Evolutionary conservation across 2,329 filamentous ascomycete genomes (phyloP).

Genomic region (Fusarium virguliforme): DNA sequence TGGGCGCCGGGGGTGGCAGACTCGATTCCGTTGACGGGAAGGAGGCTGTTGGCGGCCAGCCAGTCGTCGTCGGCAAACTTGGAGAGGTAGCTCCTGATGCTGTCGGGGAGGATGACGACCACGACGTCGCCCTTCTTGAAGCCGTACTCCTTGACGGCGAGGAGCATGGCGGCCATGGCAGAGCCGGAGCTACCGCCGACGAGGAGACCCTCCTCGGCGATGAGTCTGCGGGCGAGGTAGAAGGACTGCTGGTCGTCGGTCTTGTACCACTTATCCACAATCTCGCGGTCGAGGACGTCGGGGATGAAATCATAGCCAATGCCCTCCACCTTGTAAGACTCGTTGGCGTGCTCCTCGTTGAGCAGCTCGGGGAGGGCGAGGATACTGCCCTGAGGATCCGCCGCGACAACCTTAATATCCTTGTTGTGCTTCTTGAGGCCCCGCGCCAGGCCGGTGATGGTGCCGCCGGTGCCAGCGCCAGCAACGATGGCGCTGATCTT

Average conservation of each 20-base stretch:
- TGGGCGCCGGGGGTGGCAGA: constrained; percentile 59
- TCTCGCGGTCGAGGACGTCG: constrained; percentile 85
- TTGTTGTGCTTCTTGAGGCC: constrained; percentile 89
- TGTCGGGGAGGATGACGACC: constrained; percentile 93
- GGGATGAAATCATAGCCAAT: constrained; percentile 99
- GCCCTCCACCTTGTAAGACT: constrained; percentile 95
- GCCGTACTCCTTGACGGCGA: constrained; percentile 82
- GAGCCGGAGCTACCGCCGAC: constrained; percentile 96
- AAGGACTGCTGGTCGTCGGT: constrained; percentile 95
- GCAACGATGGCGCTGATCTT: constrained; percentile 87
- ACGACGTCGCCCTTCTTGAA: constrained; percentile 88
- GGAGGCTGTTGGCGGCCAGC: constrained; percentile 95
- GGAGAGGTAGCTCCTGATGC: constrained; percentile 96
- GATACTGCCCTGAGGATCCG: constrained; percentile 92
- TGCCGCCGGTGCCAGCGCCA: constrained; percentile 93
- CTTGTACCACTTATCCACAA: constrained; percentile 98
- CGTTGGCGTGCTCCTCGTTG: constrained; percentile 84
- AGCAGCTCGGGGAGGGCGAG: constrained; percentile 83
- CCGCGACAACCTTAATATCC: constrained; percentile 88
- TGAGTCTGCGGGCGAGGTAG: constrained; percentile 88
- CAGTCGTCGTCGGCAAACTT: constrained; percentile 99
- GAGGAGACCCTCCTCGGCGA: constrained; percentile 93
- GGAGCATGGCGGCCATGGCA: constrained; percentile 86
- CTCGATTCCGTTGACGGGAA: constrained; percentile 73
- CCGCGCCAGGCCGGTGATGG: constrained; percentile 88